A percentile compares a stretch with the other conserved stretches of the same genome.
These are phyloP conservation scores for Camelina neglecta DNA, from an alignment of 345 rosid species.

Conservation along the genomic window DNA sequence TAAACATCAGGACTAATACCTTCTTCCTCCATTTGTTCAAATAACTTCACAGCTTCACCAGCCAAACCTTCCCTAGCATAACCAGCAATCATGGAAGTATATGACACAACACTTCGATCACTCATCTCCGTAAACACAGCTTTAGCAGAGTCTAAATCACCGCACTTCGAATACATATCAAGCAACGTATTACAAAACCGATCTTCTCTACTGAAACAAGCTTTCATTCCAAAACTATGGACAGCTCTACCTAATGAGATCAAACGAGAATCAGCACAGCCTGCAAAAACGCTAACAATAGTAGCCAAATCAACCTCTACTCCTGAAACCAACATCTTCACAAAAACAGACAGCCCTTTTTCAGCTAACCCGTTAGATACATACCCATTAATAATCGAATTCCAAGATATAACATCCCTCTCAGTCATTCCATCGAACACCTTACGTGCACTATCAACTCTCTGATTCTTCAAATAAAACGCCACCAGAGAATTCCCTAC, in stretches of 20 bases:
- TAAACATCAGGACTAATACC: conserved; percentile 61
- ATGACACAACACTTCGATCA: conserved; percentile 65
- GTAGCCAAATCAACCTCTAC: conserved; percentile 57
- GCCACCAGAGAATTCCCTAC: conserved; percentile 63
- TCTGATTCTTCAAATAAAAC: conserved; percentile 54
- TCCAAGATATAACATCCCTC: conserved; percentile 73
- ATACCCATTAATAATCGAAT: conserved; percentile 64
- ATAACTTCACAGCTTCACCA: conserved; percentile 57
- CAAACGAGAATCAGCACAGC: conserved; percentile 51
- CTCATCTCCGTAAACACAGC: conserved; percentile 58
- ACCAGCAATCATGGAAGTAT: conserved; percentile 79
- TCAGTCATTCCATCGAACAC: conserved; percentile 71
- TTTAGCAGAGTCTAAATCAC: conserved; percentile 53
- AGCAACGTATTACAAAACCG: conserved; percentile 59
- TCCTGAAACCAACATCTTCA: conserved; percentile 53
- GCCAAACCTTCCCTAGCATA: conserved; percentile 62
- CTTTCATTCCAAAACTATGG: conserved; percentile 60
- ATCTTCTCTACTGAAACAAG: conserved; percentile 42
- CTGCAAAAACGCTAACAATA: conserved; percentile 54
- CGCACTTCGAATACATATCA: conserved; percentile 73
- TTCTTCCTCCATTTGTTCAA: conserved; percentile 55
- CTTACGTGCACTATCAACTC: conserved; percentile 53
- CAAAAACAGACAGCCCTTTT: conserved; percentile 51
- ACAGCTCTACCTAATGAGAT: conserved; percentile 53
- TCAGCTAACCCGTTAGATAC: conserved; percentile 49